Evolutionary conservation across 306 rosid species (phyloP), one percentile per base, ranked within the genome.

Genomic region (Acacia confusa): DNA sequence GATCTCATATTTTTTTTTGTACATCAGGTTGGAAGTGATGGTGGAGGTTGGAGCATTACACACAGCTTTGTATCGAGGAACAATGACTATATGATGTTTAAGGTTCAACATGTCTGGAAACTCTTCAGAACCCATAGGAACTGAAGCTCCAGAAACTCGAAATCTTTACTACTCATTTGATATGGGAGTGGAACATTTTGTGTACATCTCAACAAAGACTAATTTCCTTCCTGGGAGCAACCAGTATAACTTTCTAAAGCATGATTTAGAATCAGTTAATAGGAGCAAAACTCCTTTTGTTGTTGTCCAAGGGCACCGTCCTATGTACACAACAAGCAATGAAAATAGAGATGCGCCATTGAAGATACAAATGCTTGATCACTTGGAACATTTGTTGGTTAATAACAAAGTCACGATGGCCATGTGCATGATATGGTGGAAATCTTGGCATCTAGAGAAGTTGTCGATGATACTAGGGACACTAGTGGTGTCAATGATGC

Each of bases 31-130:
- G 99, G 99, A 70, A 93, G 89, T 88, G 94, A 95, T 67, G 25
- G 81, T 66, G 86, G 74, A 81, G 98, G 97, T 13, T 95, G 99
- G 99, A 90, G 94, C 55, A 52, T 79, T 68, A 89, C 80, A 69
- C 90, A 82, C 43, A 92, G 93, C 85, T 95, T 93, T 74, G 87
- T 93, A 68, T 88, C 97, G 0, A 90, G 87, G 52, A 81, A 93
- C 20, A 84, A 79, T 70, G 97, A 91, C 64, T 91, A 85, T 93
- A 93, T 76, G 73, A 93, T 72, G 98, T 87, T 82, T 92, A 16
- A 89, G 82, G 92, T 95, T 95, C 86, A 85, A 86, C 83, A 95
- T 95, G 99, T 98, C 98, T 10, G 99, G 98, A 70, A 89, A n/a
- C n/a, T n/a, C n/a, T n/a, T n/a, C n/a, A n/a, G n/a, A n/a, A n/a